Evolutionary conservation across 345 rosid species (phyloP), one percentile per base, ranked within the genome.

Genomic region (Rhodamnia argentea): DNA sequence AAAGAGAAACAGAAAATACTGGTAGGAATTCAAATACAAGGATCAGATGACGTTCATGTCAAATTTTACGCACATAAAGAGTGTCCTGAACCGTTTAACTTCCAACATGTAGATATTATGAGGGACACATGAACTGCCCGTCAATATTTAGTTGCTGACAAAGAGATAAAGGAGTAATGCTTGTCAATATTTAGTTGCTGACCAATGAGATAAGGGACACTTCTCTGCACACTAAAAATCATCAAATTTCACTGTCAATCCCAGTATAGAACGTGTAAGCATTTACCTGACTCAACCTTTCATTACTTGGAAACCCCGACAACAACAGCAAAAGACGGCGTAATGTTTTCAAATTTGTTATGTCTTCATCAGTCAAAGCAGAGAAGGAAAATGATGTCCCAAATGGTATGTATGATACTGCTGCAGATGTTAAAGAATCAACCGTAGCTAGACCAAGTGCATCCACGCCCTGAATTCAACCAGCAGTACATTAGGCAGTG

Each of bases 391-490:
- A 57, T 87, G 93, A 89, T 82, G 89, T 83, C 83, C 90, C 84
- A 88, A 94, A 92, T 40, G 96, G 96, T 84, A 89, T 85, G 82
- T 83, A 88, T 85, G 92, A 29, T 16, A 88, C 83, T 83, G 94
- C 92, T n/a, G 76, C 89, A 76, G 92, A 95, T 83, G 93, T 87
- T 82, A 96, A 86, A 50, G 93, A 94, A 88, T 95, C 94, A 81
- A 96, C 82, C 52, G 97, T 92, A 81, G 96, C 98, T 86, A 95
- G 88, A 85, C 98, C 98, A 86, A 93, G 93, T 86, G 99, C 98
- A 91, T 96, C 99, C 90, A 96, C 85, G 59, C 99, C 99, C 99
- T 96, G 91, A 52, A 85, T 40, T 75, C 52, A 57, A 42, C 53
- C 60, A 82, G 53, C 40, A 56, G 74, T 54, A 84, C 9, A 51